Evolutionary conservation across 164 flowering plant genomes (phyloP).

Genomic region (Macadamia integrifolia): DNA sequence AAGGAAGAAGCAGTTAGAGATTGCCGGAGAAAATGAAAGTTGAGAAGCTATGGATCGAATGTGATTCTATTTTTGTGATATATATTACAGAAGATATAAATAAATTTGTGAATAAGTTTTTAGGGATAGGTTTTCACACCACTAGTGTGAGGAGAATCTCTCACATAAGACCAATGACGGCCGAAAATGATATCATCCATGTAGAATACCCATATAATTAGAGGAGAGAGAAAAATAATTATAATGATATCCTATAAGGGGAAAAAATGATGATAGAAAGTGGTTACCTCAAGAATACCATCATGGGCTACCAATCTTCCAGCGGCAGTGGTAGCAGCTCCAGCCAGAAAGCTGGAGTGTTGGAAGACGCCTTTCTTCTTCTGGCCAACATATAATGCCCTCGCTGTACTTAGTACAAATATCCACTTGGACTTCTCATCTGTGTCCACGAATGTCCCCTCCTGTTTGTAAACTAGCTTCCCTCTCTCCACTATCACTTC

Average conservation of each 20-base stretch:
- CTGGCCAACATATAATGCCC: constrained; percentile 55
- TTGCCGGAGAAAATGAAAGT: no score
- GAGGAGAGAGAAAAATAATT: no score
- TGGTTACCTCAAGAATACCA: constrained; percentile 58
- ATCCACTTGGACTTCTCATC: constrained; percentile 61
- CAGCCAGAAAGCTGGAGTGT: constrained; percentile 80
- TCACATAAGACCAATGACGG: no score
- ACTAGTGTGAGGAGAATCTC: no score
- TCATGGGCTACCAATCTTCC: constrained; percentile 63
- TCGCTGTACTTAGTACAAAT: constrained; percentile 67
- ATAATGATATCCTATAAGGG: no score
- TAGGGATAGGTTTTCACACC: no score
- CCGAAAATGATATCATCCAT: not conserved
- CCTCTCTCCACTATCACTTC: constrained; percentile 62
- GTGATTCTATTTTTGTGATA: no score
- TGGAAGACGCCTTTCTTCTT: constrained; percentile 75
- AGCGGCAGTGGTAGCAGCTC: constrained; percentile 67
- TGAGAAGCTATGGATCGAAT: no score
- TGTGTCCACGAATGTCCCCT: constrained; percentile 34
- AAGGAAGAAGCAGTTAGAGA: no score
- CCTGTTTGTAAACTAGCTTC: constrained; percentile 53
- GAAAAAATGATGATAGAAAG: not conserved
- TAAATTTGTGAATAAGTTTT: no score
- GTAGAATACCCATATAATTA: not conserved
- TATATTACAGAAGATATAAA: no score